Base-by-base conservation (phyloP, 805 yeast genomes). In the Candida tallmaniae region DNA sequence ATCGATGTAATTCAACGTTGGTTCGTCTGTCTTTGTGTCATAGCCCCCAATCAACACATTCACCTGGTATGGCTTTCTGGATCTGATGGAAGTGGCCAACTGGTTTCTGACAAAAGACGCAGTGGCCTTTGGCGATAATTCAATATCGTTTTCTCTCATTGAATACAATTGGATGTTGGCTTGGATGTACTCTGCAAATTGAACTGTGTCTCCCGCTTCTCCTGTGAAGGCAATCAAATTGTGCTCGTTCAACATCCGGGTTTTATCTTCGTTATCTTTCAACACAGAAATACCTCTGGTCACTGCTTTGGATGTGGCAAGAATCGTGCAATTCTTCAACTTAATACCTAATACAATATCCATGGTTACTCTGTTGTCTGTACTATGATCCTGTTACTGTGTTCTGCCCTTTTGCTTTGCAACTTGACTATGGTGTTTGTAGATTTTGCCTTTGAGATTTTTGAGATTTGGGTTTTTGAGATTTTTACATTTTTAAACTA, bases 201-300 rank as follows among this genome's bases (percentile, higher is more conserved):
- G 93, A 5, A 82, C 87, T 38, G 97, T 85, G 56, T 93, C 98
- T 42, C 98, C 98, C 3, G 96, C 74, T 58, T 93, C 98, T 38
- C 98, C 98, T 2, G 95, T 82, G 65, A 66, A 89, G 27, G 97
- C 96, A 67, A 93, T 72, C 47, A 89, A 65, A 35, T 84, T 75
- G 55, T 83, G 90, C 24, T 78, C 73, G 47, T 85, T 85, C 49
- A 90, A 70, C 20, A 59, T 62, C 45, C 89, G 66, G 7, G 73
- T 66, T 42, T 66, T 66, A 48, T 66, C 71, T 47, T 66, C 71
- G 18, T 57, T 52, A 23, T 54, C 66, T 39, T 66, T 66, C 43
- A 66, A 54, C 20, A 66, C 57, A 17, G 69, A 60, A 34, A 66
- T 65, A 12, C 71, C 71, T 40, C 98, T 76, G 7, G 95, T 85